These are phyloP conservation scores for Colletotrichum gloeosporioides DNA, from an alignment of 2,329 filamentous ascomycete species.

Conservation along the genomic window DNA sequence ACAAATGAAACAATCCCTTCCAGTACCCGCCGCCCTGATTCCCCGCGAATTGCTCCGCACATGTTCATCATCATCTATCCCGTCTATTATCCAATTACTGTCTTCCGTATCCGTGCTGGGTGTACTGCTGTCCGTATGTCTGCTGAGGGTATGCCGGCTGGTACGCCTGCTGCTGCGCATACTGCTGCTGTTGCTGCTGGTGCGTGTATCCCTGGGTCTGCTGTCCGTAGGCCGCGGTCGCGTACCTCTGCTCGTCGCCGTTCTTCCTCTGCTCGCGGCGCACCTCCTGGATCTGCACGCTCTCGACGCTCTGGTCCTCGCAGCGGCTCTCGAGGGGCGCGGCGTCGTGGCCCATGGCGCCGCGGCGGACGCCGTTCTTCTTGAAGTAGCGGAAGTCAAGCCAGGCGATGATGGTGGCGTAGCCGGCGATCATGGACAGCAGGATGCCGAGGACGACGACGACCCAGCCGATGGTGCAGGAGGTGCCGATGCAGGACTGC, in stretches of 20 bases:
- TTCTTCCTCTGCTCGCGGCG: neutral
- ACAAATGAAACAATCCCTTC: neutral
- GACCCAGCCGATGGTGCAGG: slow-evolving; percentile 16
- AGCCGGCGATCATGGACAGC: slow-evolving; percentile 7
- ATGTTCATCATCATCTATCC: neutral
- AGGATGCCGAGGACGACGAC: slow-evolving; percentile 6
- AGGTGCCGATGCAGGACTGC: slow-evolving; percentile 4
- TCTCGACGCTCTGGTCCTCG: neutral
- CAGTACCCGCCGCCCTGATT: neutral
- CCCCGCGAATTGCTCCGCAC: neutral
- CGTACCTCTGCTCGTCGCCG: neutral
- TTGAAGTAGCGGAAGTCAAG: slow-evolving; percentile 7
- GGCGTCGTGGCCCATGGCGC: neutral
- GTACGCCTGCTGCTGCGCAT: neutral
- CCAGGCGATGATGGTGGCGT: slow-evolving; percentile 8
- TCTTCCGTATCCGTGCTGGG: neutral
- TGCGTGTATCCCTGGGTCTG: neutral
- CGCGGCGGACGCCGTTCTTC: neutral
- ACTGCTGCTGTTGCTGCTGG: neutral
- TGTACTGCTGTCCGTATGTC: neutral
- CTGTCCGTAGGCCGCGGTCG: neutral
- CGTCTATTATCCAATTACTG: neutral
- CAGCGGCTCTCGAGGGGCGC: neutral
- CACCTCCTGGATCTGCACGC: neutral
- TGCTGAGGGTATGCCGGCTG: neutral